Evolutionary conservation across 1,139 yeast species (phyloP), one percentile per base, ranked within the genome.

Genomic region (Saccharomyces uvarum): DNA sequence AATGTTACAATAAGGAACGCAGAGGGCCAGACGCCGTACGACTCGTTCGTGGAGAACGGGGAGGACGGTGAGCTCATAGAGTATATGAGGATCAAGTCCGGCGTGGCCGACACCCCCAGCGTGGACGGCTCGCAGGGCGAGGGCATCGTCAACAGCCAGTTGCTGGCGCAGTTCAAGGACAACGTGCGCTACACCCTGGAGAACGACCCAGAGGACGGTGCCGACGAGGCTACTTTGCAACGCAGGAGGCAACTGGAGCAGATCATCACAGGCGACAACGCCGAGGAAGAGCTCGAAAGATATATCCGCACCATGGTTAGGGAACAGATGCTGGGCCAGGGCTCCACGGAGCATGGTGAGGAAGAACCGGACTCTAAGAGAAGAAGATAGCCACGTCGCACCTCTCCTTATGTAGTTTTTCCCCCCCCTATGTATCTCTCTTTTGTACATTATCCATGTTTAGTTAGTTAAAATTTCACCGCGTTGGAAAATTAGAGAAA

Each of bases 51-150:
- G 63, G 96, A 89, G 58, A 97, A 91, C 50, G 91, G 79, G 41
- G 98, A 91, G 62, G 86, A 79, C 63, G 91, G 95, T 0, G 96
- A 89, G 50, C 75, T 91, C 26, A 83, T 82, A 7, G 77, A 75
- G 48, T 91, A 86, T 63, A 74, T 90, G 64, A 75, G 78, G 54
- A 64, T 76, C 0, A 71, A 83, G 57, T 71, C 72, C 5, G 80
- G 77, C 53, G 77, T 77, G 41, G 74, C 77, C 49, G 86, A 83
- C 2, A 83, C 31, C 53, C 77, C 77, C 38, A 83, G 81, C 4
- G 61, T 66, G 13, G 66, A 64, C 48, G 73, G 77, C 49, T 86
- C 83, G 3, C 84, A 82, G 44, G 86, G 83, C 3, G 84, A 32
- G 53, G 77, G 77, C 33, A 83, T 81, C 6, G 61, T 66, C 16